phyloP scores from a whole-genome alignment of 306 rosid genomes.

The Rubus idaeus region DNA sequence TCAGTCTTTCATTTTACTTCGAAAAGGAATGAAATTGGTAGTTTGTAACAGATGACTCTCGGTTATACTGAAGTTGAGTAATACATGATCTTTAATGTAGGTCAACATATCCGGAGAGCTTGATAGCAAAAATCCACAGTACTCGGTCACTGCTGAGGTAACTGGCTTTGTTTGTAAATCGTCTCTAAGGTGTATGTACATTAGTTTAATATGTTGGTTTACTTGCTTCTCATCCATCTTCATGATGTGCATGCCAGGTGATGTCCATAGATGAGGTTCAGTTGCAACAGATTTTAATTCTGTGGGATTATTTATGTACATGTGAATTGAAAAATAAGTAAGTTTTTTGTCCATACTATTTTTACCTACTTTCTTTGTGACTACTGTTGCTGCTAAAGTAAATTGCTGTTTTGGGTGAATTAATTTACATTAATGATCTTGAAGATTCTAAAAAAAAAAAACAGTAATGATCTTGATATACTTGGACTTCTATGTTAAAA shows the following conservation, averaged over 20 bases:
- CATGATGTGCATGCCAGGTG: slow-evolving; percentile 41
- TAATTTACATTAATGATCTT: background rate
- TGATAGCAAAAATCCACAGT: slow-evolving; percentile 63
- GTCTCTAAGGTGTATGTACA: no score
- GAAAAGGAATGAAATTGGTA: background rate
- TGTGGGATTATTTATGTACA: slow-evolving; percentile 72
- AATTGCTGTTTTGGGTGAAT: background rate
- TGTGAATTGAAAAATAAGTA: slow-evolving; percentile 77
- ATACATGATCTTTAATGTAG: slow-evolving; percentile 41
- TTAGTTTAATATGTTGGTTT: background rate
- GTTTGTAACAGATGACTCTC: background rate
- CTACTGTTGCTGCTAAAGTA: no score
- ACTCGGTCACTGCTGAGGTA: slow-evolving; percentile 71
- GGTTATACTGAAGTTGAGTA: slow-evolving; percentile 1
- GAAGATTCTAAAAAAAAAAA: background rate
- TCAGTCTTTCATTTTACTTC: background rate
- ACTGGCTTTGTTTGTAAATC: slow-evolving; percentile 66
- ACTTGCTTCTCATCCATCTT: slow-evolving; percentile 20
- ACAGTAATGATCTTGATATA: background rate
- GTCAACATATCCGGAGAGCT: slow-evolving; percentile 75
- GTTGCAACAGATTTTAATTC: slow-evolving; percentile 61
- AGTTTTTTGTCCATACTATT: slow-evolving; percentile 29
- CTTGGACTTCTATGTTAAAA: slow-evolving; percentile 4
- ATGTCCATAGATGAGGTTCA: slow-evolving; percentile 76
- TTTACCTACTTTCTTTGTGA: background rate